Evolutionary conservation across 225 moss, liverwort and hornwort species (phyloP), one percentile per base, ranked within the genome.

Genomic region (Ulota crispa): DNA sequence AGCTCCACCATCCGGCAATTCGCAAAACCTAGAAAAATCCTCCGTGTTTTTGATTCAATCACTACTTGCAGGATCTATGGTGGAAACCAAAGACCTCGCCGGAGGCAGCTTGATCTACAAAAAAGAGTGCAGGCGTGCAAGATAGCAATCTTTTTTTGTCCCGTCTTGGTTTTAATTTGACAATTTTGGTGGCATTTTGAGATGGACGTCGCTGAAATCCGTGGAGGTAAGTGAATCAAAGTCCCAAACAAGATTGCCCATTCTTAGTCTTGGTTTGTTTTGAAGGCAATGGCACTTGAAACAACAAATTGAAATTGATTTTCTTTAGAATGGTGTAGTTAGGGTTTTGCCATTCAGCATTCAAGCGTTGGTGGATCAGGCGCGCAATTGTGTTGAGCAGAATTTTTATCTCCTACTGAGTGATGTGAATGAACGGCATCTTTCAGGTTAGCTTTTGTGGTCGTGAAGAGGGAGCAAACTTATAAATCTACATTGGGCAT

Each of bases 321-420:
- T 63, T 79, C 27, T 24, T 5, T 27, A 16, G 24, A 64, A 12
- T 32, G 9, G 11, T 52, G 13, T 27, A 71, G 23, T 50, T 80
- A 80, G 83, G 79, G 79, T 80, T 80, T 71, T 26, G 50, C 2
- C 21, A 68, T 28, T 5, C 32, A 32, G 32, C 32, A 32, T 32
- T 32, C 32, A 32, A 32, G 32, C 32, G 26, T 20, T 68, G 73
- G 4, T 69, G 15, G 41, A 15, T 54, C 41, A 41, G 75, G 24
- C 14, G 21, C 6, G 53, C 52, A 39, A 77, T 81, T 24, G 16
- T 37, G 50, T 20, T 0, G 19, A 50, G 63, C 34, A 6, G 64
- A 0, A 39, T 1, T 36, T 15, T 28, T 36, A 60, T 59, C 10
- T 34, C 32, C 11, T 41, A 61, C 14, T 27, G 66, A 41, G 50